Evolutionary conservation across 2,329 filamentous ascomycete species (phyloP), one percentile per base, ranked within the genome.

Genomic region (Ophiosphaerella herpotricha): DNA sequence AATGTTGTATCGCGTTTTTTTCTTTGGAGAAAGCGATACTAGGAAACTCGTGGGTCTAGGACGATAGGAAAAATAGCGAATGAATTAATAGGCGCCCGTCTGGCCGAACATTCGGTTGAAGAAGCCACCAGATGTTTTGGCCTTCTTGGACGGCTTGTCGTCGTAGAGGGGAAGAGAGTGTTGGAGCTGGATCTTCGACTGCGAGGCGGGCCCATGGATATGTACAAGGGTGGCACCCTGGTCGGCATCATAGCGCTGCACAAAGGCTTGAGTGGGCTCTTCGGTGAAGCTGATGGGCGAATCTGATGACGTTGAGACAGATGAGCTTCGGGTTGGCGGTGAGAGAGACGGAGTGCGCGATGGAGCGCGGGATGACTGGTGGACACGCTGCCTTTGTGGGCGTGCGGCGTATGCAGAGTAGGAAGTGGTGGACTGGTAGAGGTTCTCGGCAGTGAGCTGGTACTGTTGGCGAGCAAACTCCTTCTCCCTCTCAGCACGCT

Each of bases 331-430:
- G 14, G 74, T 75, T 7, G 77, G 75, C 52, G 78, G 78, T 31
- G 78, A 80, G 26, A 80, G 70, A 33, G 77, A 80, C 43, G 78
- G 78, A 18, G 76, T 78, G 55, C 78, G 72, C n/a, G 77, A 79
- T 26, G 75, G 61, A 11, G 70, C 70, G 33, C 67, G 64, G 55
- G 74, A 60, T 45, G 70, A 67, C 48, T 60, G 57, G 52, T 70
- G 68, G 29, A 58, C 57, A 7, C 52, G 63, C 26, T 50, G 49
- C 52, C 58, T 60, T 42, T 61, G 62, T 9, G 57, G 32, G 3
- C 61, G 64, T 41, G 60, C 55, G 35, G 68, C 59, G 39, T 75
- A 73, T n/a, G 67, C 64, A 37, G 67, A 60, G 57, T 71, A 69
- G 36, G 66, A 58, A 8, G 64, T 60, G 43, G 63, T 59, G 14